Conservation (phyloP, 2,329 filamentous ascomycete species). For the Monilinia polystroma region DNA sequence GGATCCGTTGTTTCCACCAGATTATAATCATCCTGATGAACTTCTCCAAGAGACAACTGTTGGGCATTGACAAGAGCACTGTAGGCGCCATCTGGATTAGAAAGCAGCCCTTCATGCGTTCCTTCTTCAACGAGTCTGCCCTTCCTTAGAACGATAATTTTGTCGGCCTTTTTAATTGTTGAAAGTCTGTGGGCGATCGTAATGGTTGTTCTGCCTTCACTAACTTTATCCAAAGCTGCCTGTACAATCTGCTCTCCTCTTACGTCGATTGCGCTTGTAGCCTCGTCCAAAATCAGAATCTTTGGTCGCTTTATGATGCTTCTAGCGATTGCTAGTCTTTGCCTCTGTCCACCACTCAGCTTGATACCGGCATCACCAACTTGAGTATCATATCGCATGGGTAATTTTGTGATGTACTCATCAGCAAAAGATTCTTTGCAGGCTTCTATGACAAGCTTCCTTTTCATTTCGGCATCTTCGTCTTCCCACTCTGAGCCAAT, state of each 20-base stretch:
- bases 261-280: conserved; percentile 52
- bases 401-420: conserved; percentile 65
- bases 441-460: conserved; percentile 59
- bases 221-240: conserved; percentile 54
- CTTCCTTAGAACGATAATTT: conserved; percentile 72
- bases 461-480: conserved; percentile 55
- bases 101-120: conserved; percentile 69
- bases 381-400: conserved; percentile 65
- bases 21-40: conserved; percentile 33
- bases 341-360: conserved; percentile 75
- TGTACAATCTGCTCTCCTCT: conserved; percentile 52
- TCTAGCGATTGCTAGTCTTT: conserved; percentile 69
- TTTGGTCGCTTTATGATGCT: conserved; percentile 69
- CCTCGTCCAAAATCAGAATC: conserved; percentile 73
- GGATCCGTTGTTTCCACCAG: conserved; percentile 32
- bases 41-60: conserved; percentile 37
- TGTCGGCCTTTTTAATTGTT: conserved; percentile 75
- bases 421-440: conserved; percentile 67
- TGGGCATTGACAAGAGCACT: conserved; percentile 65
- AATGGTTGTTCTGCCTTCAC: conserved; percentile 71
- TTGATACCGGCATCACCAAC: conserved; percentile 78
- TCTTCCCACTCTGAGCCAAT: conserved; percentile 53
- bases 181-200: conserved; percentile 90
- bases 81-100: conserved; percentile 60
- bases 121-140: conserved; percentile 73